Conservation (phyloP, 2,329 filamentous ascomycete species). For the Paecilomyces sp. region DNA sequence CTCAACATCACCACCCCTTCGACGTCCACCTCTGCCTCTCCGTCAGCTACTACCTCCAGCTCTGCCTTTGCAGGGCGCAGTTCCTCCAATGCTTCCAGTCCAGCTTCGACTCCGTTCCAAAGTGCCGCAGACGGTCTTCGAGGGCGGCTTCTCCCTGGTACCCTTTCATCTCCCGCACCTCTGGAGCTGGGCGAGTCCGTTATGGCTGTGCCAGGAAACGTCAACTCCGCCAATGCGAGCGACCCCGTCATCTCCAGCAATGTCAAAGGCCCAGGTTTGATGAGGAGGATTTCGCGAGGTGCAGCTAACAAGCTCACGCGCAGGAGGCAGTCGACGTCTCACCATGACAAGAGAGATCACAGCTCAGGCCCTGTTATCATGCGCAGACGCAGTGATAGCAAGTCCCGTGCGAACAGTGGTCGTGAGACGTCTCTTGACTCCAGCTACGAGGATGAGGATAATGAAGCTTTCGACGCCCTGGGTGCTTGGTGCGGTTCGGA, state of each 20-base stretch:
- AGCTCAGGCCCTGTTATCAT: slow-evolving; percentile 86
- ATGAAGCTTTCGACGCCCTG: slow-evolving; percentile 41
- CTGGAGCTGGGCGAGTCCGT: slow-evolving; percentile 71
- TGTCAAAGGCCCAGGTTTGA: slow-evolving; percentile 58
- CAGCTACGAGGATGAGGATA: slow-evolving; percentile 51
- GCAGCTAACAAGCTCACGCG: slow-evolving; percentile 63
- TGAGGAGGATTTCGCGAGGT: slow-evolving; percentile 76
- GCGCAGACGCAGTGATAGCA: slow-evolving; percentile 83
- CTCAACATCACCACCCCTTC: slow-evolving; percentile 21
- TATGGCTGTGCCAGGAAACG: slow-evolving; percentile 39
- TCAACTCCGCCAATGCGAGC: slow-evolving; percentile 48
- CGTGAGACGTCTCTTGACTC: slow-evolving; percentile 36
- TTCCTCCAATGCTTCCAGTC: slow-evolving; percentile 21
- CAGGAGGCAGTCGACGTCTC: slow-evolving; percentile 70
- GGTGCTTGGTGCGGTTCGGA: slow-evolving; percentile 36
- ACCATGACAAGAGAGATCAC: slow-evolving; percentile 71
- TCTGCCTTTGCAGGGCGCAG: slow-evolving; percentile 16
- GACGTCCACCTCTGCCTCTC: slow-evolving; percentile 4
- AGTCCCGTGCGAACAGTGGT: slow-evolving; percentile 57
- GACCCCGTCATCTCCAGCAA: slow-evolving; percentile 49
- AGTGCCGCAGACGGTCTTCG: slow-evolving; percentile 24
- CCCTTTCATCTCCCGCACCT: slow-evolving; percentile 39
- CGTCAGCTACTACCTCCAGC: slow-evolving; percentile 18
- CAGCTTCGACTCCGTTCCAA: slow-evolving; percentile 28
- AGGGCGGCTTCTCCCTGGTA: slow-evolving; percentile 18